Conservation (phyloP, 805 yeast genomes). For the Teunomyces gatunensis region DNA sequence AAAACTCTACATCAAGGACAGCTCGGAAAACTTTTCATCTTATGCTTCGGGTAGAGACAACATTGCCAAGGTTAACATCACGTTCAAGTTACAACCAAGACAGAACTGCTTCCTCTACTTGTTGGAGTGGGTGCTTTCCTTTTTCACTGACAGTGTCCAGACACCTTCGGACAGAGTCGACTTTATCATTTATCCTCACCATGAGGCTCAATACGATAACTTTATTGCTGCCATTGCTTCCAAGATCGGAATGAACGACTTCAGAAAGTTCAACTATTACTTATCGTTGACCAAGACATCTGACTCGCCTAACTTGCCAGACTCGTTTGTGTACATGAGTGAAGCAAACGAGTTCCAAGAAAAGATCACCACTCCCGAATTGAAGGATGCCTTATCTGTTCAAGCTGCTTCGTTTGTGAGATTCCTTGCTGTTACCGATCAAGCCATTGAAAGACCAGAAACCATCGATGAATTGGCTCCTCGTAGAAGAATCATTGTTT, state of each 20-base stretch:
- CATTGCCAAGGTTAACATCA: conserved; percentile 59
- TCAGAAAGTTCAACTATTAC: conserved; percentile 75
- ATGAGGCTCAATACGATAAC: conserved; percentile 53
- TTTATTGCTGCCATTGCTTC: conserved; percentile 83
- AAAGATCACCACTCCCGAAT: conserved; percentile 50
- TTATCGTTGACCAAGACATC: conserved; percentile 80
- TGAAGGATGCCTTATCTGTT: conserved; percentile 38
- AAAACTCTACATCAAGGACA: conserved; percentile 56
- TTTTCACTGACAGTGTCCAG: conserved; percentile 51
- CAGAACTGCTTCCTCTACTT: conserved; percentile 70
- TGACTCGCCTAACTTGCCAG: conserved; percentile 69
- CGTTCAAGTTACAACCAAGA: conserved; percentile 69
- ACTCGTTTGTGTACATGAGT: conserved; percentile 80
- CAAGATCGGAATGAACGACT: conserved; percentile 74
- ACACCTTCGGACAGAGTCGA: conserved; percentile 61
- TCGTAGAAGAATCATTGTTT: conserved; percentile 52
- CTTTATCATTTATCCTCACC: conserved; percentile 57
- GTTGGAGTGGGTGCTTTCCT: conserved; percentile 60
- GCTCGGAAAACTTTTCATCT: conserved; percentile 58
- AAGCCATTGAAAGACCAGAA: conserved; percentile 70
- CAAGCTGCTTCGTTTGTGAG: conserved; percentile 51
- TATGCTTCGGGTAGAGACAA: conserved; percentile 90
- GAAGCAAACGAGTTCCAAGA: conserved; percentile 83
- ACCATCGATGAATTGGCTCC: conserved; percentile 55
- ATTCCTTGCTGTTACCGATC: conserved; percentile 80